phyloP scores from a whole-genome alignment of 164 flowering plant genomes.

The Stephania japonica region DNA sequence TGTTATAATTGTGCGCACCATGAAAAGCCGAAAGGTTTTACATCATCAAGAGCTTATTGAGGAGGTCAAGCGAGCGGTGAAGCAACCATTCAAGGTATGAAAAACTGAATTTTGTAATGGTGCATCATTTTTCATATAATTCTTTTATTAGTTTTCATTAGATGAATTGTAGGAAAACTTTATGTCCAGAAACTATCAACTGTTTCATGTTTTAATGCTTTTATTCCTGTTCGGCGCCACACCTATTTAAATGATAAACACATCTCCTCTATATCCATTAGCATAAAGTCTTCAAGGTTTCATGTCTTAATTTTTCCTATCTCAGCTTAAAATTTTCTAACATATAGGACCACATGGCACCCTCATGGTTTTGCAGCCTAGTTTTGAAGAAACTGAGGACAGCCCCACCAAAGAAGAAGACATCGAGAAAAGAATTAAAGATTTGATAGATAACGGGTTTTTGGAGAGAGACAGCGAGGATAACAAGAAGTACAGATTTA shows the following conservation, averaged over 20 bases:
- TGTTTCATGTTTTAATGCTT: background rate
- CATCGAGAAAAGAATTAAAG: slow-evolving; percentile 30
- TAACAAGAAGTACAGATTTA: background rate
- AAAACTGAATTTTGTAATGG: background rate
- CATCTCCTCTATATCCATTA: background rate
- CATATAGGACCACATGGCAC: background rate
- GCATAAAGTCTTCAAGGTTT: background rate
- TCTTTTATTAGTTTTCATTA: background rate
- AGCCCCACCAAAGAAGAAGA: background rate
- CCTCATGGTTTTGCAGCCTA: slow-evolving; percentile 22
- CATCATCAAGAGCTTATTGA: slow-evolving; percentile 33
- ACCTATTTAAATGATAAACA: background rate
- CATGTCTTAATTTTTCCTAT: background rate
- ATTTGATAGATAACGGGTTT: slow-evolving; percentile 2
- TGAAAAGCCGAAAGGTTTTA: slow-evolving; percentile 39
- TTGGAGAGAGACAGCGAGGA: background rate
- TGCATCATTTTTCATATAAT: background rate
- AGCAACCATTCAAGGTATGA: slow-evolving; percentile 36
- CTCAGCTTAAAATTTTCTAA: background rate
- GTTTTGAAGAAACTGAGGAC: slow-evolving; percentile 9
- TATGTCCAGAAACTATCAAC: background rate
- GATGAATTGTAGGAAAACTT: background rate
- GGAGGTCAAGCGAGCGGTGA: slow-evolving; percentile 32
- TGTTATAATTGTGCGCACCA: slow-evolving; percentile 40
- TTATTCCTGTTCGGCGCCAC: background rate